A percentile compares a stretch with the other conserved stretches of the same genome.
phyloP scores from a whole-genome alignment of 345 rosid species.

The Pelargonium nanum region DNA sequence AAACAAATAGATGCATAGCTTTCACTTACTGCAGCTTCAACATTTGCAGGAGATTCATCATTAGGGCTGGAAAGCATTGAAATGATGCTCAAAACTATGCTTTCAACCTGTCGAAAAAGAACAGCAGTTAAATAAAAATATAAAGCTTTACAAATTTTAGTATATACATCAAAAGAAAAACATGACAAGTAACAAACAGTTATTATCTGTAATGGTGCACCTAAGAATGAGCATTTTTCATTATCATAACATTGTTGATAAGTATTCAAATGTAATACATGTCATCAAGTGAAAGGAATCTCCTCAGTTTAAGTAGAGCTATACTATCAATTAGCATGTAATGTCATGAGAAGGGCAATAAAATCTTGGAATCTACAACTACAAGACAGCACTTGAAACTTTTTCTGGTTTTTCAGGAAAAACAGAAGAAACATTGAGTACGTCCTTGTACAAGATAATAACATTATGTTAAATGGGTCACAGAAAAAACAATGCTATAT shows the following conservation, averaged over 20 bases:
- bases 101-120: conserved; percentile 48
- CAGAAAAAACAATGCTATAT: background rate
- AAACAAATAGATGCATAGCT: background rate
- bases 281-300: too few species aligned
- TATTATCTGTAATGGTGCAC: background rate
- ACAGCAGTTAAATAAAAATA: too few species aligned
- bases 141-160: background rate
- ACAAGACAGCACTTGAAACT: background rate
- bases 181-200: background rate
- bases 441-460: too few species aligned
- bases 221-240: background rate
- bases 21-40: conserved; percentile 76
- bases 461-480: background rate
- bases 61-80: conserved; percentile 89
- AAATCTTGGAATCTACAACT: background rate
- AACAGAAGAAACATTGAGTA: background rate
- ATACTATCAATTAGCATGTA: background rate
- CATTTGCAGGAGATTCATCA: conserved; percentile 86
- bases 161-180: too few species aligned
- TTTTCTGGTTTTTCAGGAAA: background rate
- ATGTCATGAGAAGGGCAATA: background rate
- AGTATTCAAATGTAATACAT: background rate
- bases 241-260: background rate
- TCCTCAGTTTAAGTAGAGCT: too few species aligned
- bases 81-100: conserved; percentile 76